These are phyloP conservation scores for Sclerotinia spermophila DNA, from an alignment of 2,329 filamentous ascomycete species.

Conservation along the genomic window DNA sequence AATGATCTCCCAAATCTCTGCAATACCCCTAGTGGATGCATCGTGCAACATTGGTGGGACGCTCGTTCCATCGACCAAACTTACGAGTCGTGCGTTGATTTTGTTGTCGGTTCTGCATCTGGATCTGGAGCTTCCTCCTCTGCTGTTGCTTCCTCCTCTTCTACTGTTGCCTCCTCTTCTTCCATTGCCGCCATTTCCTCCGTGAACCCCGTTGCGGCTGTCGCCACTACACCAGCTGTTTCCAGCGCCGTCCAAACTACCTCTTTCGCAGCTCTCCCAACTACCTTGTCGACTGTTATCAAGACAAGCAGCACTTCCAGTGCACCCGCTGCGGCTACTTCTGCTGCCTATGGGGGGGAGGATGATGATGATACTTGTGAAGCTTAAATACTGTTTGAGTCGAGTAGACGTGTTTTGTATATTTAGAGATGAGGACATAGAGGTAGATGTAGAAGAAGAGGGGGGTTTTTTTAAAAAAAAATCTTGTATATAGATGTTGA, in stretches of 20 bases:
- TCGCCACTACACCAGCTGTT: not conserved
- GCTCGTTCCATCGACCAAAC: slow-evolving; percentile 49
- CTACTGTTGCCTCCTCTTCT: not conserved
- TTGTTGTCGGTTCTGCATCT: slow-evolving; percentile 32
- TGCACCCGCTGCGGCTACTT: not conserved
- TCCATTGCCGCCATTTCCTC: not conserved
- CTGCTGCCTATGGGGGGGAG: not conserved
- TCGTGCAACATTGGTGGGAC: slow-evolving; percentile 55
- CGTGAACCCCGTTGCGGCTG: not conserved
- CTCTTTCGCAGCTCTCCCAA: not conserved
- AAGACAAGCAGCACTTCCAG: slow-evolving; percentile 11
- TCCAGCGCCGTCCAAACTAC: not conserved
- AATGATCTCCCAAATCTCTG: slow-evolving; percentile 41
- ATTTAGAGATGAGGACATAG: not conserved
- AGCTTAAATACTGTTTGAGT: not conserved
- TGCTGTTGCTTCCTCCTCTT: not conserved
- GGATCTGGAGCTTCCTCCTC: slow-evolving; percentile 2
- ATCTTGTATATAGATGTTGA: slow-evolving; percentile 7
- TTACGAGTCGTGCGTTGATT: slow-evolving; percentile 56
- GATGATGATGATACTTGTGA: slow-evolving; percentile 12
- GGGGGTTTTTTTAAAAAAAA: not conserved
- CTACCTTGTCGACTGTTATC: slow-evolving; percentile 2
- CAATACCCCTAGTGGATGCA: slow-evolving; percentile 29
- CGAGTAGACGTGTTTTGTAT: not conserved
- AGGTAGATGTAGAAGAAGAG: not conserved